A percentile compares a stretch with the other conserved stretches of the same genome.
Evolutionary conservation across 495 filamentous ascomycete species (phyloP).

Genomic region (Acidiella bohemica): DNA sequence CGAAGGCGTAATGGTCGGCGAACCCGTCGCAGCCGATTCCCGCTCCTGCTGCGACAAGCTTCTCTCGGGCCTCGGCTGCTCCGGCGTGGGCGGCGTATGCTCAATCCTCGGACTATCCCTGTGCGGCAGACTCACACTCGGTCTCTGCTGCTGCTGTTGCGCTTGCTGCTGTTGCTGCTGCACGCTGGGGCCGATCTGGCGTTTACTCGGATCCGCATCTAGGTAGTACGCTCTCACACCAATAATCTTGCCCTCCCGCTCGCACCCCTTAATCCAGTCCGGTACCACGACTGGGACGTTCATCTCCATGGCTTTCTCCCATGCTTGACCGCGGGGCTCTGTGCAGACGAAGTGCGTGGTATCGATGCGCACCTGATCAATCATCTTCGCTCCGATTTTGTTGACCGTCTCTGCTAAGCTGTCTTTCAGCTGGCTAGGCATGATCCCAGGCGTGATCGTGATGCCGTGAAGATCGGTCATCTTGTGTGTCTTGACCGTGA

Average conservation of each 20-base stretch:
- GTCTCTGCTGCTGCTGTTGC: conserved; percentile 12
- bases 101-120: conserved; percentile 30
- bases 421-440: conserved; percentile 63
- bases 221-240: conserved; percentile 93
- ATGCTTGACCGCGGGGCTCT: conserved; percentile 76
- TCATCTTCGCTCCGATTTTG: conserved; percentile 81
- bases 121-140: not conserved
- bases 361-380: conserved; percentile 85
- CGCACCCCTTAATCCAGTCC: conserved; percentile 92
- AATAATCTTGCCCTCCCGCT: conserved; percentile 82
- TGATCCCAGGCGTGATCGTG: conserved; percentile 80
- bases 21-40: not conserved
- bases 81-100: conserved; percentile 34
- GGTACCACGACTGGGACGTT: conserved; percentile 97
- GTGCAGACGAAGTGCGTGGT: conserved; percentile 98
- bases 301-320: conserved; percentile 95
- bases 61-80: conserved; percentile 14
- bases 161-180: conserved; percentile 17
- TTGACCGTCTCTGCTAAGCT: conserved; percentile 61
- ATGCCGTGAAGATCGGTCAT: conserved; percentile 97
- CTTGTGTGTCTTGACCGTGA: conserved; percentile 85
- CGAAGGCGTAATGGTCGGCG: not conserved
- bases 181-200: conserved; percentile 40
- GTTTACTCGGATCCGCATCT: conserved; percentile 61
- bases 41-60: not conserved